phyloP scores from a whole-genome alignment of 2,329 filamentous ascomycete species.

The Lomentospora prolificans region DNA sequence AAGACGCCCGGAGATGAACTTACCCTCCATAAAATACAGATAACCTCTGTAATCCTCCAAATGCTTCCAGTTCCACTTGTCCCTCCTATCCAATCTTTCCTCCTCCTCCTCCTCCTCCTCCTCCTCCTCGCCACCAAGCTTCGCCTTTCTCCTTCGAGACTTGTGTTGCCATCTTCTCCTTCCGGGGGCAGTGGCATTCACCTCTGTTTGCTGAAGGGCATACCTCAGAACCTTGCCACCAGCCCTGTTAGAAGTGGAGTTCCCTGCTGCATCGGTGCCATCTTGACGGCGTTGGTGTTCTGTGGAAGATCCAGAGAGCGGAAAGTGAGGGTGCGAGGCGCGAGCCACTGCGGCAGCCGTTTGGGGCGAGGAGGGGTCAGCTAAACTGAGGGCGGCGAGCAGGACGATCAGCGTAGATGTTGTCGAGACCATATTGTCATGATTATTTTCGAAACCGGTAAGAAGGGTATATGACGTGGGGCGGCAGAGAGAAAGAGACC shows the following conservation, averaged over 20 bases:
- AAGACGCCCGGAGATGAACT: neutral
- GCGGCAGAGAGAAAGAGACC: neutral
- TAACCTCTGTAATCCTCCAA: conserved; percentile 9
- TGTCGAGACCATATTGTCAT: neutral
- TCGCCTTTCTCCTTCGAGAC: neutral
- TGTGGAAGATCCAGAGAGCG: neutral
- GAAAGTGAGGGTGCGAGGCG: neutral
- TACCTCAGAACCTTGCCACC: neutral
- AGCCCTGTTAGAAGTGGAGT: neutral
- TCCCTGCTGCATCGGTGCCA: no score
- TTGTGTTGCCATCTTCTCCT: neutral
- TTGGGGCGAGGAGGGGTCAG: neutral
- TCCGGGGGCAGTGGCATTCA: neutral
- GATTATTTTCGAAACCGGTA: neutral
- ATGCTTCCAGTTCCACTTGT: conserved; percentile 8
- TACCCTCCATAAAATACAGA: conserved; percentile 7
- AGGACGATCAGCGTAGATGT: neutral
- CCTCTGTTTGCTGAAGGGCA: neutral
- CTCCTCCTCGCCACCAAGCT: neutral
- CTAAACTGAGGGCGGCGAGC: neutral
- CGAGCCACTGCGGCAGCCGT: neutral
- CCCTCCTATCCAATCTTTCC: neutral
- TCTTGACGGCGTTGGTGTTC: no score
- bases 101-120: neutral
- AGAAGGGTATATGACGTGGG: neutral